Conservation (phyloP, 140 eudicot genomes). For the Cichorium intybus region DNA sequence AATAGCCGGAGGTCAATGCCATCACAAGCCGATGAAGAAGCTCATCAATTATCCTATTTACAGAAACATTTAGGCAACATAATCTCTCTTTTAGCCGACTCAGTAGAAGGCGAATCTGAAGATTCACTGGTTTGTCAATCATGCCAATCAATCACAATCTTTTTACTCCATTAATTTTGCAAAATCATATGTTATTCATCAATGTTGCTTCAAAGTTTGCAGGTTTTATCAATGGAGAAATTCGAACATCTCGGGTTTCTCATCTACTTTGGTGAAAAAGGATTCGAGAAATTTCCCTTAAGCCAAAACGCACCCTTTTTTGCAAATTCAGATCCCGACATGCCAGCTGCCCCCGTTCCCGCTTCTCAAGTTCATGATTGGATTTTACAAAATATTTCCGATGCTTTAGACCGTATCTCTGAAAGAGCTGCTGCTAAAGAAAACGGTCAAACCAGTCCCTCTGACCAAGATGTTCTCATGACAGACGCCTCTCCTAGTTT, state of each 20-base stretch:
- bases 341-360: constrained; percentile 97
- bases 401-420: constrained; percentile 67
- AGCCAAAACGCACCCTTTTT: constrained; percentile 90
- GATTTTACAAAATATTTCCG: constrained; percentile 73
- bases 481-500: constrained; percentile 57
- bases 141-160: background rate
- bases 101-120: constrained; percentile 66
- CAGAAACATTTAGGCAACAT: constrained; percentile 89
- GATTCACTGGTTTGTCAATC: constrained; percentile 76
- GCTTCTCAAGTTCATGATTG: constrained; percentile 86
- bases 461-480: constrained; percentile 88
- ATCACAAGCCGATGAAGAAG: constrained; percentile 97
- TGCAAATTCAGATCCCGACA: constrained; percentile 97
- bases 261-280: constrained; percentile 79
- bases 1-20: constrained; percentile 89
- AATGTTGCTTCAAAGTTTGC: constrained; percentile 36
- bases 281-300: constrained; percentile 65
- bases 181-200: constrained; percentile 14
- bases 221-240: constrained; percentile 87
- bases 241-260: constrained; percentile 84
- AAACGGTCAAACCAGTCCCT: constrained; percentile 69
- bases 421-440: constrained; percentile 81
- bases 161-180: background rate
- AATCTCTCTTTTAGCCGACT: constrained; percentile 65
- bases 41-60: constrained; percentile 88